Evolutionary conservation across 2,329 filamentous ascomycete genomes (phyloP).

Genomic region (Thielaviopsis ethacetica): DNA sequence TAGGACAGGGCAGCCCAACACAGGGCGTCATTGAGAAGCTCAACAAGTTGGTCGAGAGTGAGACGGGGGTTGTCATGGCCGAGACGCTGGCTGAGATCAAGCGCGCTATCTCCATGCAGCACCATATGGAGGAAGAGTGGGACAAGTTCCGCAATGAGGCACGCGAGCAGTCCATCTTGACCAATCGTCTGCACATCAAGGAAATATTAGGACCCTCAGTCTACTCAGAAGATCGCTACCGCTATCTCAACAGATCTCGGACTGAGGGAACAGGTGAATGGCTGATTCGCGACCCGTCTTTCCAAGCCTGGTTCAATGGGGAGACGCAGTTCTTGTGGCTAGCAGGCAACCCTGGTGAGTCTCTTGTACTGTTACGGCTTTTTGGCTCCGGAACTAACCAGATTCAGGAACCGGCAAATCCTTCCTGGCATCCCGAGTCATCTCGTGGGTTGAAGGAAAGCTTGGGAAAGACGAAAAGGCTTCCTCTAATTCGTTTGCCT

Average conservation of each 20-base stretch:
- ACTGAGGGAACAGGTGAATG: slow-evolving; percentile 29
- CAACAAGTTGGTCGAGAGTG: slow-evolving; percentile 24
- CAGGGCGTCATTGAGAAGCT: slow-evolving; percentile 24
- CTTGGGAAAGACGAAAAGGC: slow-evolving; percentile 17
- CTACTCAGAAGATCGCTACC: slow-evolving; percentile 26
- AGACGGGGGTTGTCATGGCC: slow-evolving; percentile 27
- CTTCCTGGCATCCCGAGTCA: slow-evolving; percentile 26
- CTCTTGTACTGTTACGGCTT: background rate
- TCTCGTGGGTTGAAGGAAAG: slow-evolving; percentile 23
- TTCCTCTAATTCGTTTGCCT: slow-evolving; percentile 20
- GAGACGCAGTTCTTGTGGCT: slow-evolving; percentile 27
- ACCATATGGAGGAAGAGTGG: slow-evolving; percentile 21
- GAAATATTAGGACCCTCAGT: slow-evolving; percentile 26
- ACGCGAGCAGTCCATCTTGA: slow-evolving; percentile 19
- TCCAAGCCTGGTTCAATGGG: slow-evolving; percentile 23
- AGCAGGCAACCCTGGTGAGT: slow-evolving; percentile 25
- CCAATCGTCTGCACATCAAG: slow-evolving; percentile 23
- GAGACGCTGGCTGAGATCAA: slow-evolving; percentile 26
- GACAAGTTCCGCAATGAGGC: slow-evolving; percentile 21
- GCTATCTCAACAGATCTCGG: slow-evolving; percentile 23
- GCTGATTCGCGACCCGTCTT: slow-evolving; percentile 24
- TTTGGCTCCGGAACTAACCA: background rate
- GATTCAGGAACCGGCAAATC: slow-evolving; percentile 27
- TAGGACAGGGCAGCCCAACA: slow-evolving; percentile 25
- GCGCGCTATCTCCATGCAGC: slow-evolving; percentile 20